phyloP scores from a whole-genome alignment of 192 early-diverging fungal genomes.

The Backusella morwellensis region DNA sequence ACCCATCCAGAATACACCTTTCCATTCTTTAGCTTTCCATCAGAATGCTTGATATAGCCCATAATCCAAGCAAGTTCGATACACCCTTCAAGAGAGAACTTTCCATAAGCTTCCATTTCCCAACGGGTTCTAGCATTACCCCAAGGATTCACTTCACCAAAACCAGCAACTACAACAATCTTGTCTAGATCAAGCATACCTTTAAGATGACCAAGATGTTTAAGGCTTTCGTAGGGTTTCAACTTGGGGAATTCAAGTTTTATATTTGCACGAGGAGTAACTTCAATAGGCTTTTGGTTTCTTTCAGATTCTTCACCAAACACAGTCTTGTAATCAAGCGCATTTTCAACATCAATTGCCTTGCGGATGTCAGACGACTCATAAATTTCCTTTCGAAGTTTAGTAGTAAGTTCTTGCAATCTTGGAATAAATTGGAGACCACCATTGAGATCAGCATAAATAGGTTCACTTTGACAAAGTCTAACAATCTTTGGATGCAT shows the following conservation, averaged over 20 bases:
- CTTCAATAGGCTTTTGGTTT: constrained; percentile 52
- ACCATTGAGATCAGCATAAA: constrained; percentile 93
- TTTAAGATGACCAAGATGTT: constrained; percentile 58
- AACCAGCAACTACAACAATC: constrained; percentile 91
- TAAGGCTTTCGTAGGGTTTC: constrained; percentile 57
- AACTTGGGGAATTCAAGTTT: constrained; percentile 79
- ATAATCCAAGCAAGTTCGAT: constrained; percentile 99
- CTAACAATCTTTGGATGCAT: constrained; percentile 78
- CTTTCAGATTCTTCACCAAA: constrained; percentile 71
- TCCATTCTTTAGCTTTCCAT: constrained; percentile 77
- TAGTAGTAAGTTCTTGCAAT: constrained; percentile 72
- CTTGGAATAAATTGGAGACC: constrained; percentile 86
- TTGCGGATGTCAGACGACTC: constrained; percentile 86
- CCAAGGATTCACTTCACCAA: constrained; percentile 89
- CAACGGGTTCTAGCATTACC: constrained; percentile 91
- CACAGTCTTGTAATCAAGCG: constrained; percentile 75
- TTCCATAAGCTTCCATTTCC: constrained; percentile 92
- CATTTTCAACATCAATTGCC: constrained; percentile 75
- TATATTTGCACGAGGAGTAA: constrained; percentile 86
- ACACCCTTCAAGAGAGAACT: constrained; percentile 87
- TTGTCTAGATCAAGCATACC: constrained; percentile 90
- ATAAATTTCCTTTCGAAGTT: constrained; percentile 72
- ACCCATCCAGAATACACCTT: constrained; percentile 89
- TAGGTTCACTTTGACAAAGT: constrained; percentile 67
- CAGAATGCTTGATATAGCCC: constrained; percentile 89